Base-by-base conservation (phyloP, 2,329 filamentous ascomycete species). In the Ophiostoma tasmaniense region DNA sequence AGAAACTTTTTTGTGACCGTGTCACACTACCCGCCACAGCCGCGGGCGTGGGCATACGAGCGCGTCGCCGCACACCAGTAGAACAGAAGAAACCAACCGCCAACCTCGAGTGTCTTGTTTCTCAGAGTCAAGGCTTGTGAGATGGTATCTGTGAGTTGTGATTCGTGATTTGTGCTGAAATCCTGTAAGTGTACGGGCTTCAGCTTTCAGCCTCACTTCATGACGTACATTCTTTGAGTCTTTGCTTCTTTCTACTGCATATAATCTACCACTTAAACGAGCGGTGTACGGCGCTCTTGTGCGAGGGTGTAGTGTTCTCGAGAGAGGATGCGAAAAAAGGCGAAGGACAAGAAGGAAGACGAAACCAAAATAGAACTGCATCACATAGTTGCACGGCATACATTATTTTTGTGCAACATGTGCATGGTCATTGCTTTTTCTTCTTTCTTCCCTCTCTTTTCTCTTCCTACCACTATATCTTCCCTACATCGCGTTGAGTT, bases 191-290 rank as follows among this genome's bases (percentile, higher is more conserved):
- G 39, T 45, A 45, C 59, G 17, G 33, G 28, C 30, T n/a, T 64
- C 59, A 64, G 59, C 59, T 64, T 30, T 64, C 59, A 64, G 59
- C 30, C 59, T 64, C 59, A 64, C 17, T 37, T n/a, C 20, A 45
- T 45, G 42, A 45, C 42, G 17, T 45, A 45, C 20, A 45, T 45
- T 64, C 25, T 25, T 62, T 33, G 37, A 13, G 10, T 14, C 13
- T 39, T 20, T 37, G 4, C 5, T 37, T 62, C 17, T n/a, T 22
- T 62, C 59, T 62, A 14, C n/a, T 7, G 33, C 28, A 17, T 28
- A 13, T 20, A 6, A 6, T 61, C 22, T 28, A 10, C 22, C 25
- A 5, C 52, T 17, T 5, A 59, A 28, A 59, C 8, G 52, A 61
- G 55, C 55, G 55, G 55, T 61, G 55, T 30, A 13, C 50, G 55